Percentiles rank a stretch among this genome's conserved stretches.
These are phyloP conservation scores for Colletotrichum cuscutae DNA, from an alignment of 2,329 filamentous ascomycete species.

Conservation along the genomic window DNA sequence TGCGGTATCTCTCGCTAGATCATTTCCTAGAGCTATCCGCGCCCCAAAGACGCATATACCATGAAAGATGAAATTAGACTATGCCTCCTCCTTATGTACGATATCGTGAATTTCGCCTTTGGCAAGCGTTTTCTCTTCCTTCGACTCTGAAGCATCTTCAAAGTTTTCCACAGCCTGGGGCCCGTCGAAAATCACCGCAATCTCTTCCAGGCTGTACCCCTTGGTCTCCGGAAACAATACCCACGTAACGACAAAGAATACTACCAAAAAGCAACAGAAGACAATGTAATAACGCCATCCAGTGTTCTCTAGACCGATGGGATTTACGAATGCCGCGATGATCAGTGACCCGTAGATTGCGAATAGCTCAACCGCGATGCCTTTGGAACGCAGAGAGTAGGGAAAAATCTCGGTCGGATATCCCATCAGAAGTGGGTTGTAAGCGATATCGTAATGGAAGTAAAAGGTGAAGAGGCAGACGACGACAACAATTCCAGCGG, in stretches of 20 bases:
- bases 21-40: background rate
- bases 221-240: slow-evolving; percentile 47
- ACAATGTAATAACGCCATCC: slow-evolving; percentile 54
- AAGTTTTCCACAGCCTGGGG: slow-evolving; percentile 19
- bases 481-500: slow-evolving; percentile 52
- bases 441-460: slow-evolving; percentile 53
- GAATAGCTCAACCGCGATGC: slow-evolving; percentile 40
- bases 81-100: slow-evolving; percentile 16
- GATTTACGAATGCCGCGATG: slow-evolving; percentile 50
- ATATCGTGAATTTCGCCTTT: slow-evolving; percentile 4
- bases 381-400: slow-evolving; percentile 39
- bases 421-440: slow-evolving; percentile 54
- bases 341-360: slow-evolving; percentile 39
- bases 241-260: slow-evolving; percentile 46
- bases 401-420: slow-evolving; percentile 45
- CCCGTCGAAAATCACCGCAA: slow-evolving; percentile 42
- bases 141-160: slow-evolving; percentile 7
- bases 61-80: background rate
- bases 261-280: slow-evolving; percentile 44
- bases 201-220: slow-evolving; percentile 41
- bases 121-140: slow-evolving; percentile 17
- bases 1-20: background rate
- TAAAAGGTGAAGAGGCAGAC: slow-evolving; percentile 57
- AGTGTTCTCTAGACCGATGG: slow-evolving; percentile 48
- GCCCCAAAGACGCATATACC: too few species aligned